Evolutionary conservation across 345 rosid species (phyloP), one percentile per base, ranked within the genome.

Genomic region (Eucalyptus sp.): DNA sequence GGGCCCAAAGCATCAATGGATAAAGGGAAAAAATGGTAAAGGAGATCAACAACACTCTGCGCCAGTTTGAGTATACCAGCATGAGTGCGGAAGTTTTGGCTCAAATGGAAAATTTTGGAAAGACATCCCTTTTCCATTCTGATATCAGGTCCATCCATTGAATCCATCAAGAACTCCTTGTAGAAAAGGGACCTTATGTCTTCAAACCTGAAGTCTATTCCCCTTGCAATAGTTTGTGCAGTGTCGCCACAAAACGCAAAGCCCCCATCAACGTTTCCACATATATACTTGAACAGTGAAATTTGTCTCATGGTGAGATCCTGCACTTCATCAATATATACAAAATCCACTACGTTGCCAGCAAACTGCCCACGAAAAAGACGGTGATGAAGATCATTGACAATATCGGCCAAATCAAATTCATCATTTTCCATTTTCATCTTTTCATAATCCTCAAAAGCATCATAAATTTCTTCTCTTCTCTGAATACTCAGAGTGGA

Each of bases 281-380:
- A 92, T 5, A 93, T 79, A 58, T 93, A 89, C 50, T 92, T 92
- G 90, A 93, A 92, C 33, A 95, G 93, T 20, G 93, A 92, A 89
- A 93, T 90, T 84, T 95, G 96, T 50, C 94, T 88, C 93, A 92
- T 92, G 25, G 96, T 92, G 17, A 94, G 94, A 93, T 95, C 96
- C 87, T 94, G 96, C 71, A 95, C 96, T 88, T 95, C 95, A 87
- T 95, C 96, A 22, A 95, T 89, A 50, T 94, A 95, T 50, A 95
- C 94, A 91, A 92, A 95, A 86, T 93, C 89, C 91, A 95, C 88
- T 17, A 64, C 8, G 5, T 91, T 91, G 76, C 93, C 95, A 43
- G n/a, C 86, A 68, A 92, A 92, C 37, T 37, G 88, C 87, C 71
- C 87, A 16, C 17, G 48, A 46, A 86, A 87, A 83, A 95, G 90